These are phyloP conservation scores for Colletotrichum liriopes DNA, from an alignment of 2,329 filamentous ascomycete species.

Conservation along the genomic window DNA sequence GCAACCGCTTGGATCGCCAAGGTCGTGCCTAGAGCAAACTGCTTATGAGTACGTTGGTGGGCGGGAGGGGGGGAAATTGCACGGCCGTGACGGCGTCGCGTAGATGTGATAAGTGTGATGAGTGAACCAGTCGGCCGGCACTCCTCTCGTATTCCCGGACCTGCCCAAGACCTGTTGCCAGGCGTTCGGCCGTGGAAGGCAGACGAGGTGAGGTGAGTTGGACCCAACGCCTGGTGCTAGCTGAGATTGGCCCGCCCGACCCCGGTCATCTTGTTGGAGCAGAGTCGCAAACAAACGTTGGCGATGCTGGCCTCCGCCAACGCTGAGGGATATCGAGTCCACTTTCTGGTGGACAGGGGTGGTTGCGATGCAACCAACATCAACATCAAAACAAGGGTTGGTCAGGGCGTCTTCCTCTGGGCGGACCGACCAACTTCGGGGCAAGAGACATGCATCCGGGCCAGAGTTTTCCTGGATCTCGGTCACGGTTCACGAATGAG, in stretches of 20 bases:
- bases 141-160: not conserved
- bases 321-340: not conserved
- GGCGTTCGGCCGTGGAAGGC: not conserved
- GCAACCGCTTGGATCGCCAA: not conserved
- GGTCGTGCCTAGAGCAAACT: conserved; percentile 20
- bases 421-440: not conserved
- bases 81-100: not conserved
- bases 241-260: not conserved
- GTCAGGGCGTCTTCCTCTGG: not conserved
- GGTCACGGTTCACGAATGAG: conserved; percentile 4
- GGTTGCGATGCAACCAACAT: conserved; percentile 5
- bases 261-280: conserved; percentile 2
- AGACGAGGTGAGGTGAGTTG: not conserved
- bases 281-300: conserved; percentile 10
- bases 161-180: not conserved
- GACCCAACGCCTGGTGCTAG: not conserved
- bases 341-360: not conserved
- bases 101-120: conserved; percentile 32
- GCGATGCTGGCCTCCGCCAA: conserved; percentile 1
- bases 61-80: conserved; percentile 25
- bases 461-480: not conserved
- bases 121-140: not conserved
- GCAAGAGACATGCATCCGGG: not conserved
- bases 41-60: conserved; percentile 2
- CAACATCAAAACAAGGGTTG: conserved; percentile 16